These are phyloP conservation scores for Cyberlindnera petersonii DNA, from an alignment of 805 yeast species.

Conservation along the genomic window DNA sequence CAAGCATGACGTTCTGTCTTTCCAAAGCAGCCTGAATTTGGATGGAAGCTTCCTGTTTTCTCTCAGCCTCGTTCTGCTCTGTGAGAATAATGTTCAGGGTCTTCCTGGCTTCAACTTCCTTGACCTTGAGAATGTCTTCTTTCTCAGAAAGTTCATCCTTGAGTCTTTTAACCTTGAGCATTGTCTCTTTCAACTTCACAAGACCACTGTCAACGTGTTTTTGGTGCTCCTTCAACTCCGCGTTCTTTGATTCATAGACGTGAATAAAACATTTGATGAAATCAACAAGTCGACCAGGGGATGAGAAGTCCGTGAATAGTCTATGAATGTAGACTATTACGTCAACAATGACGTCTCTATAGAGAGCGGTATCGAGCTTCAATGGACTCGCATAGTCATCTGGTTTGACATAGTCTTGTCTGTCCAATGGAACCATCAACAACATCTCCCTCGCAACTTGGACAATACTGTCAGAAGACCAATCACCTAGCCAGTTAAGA, in stretches of 20 bases:
- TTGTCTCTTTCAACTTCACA: slow-evolving; percentile 72
- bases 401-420: slow-evolving; percentile 39
- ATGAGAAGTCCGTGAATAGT: slow-evolving; percentile 11
- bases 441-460: slow-evolving; percentile 47
- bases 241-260: slow-evolving; percentile 41
- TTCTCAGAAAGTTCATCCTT: slow-evolving; percentile 52
- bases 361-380: slow-evolving; percentile 19
- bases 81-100: slow-evolving; percentile 72
- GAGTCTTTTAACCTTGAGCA: slow-evolving; percentile 62
- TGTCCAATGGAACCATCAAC: slow-evolving; percentile 49
- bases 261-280: slow-evolving; percentile 43
- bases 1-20: slow-evolving; percentile 60
- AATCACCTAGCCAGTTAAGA: slow-evolving; percentile 82
- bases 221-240: slow-evolving; percentile 58
- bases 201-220: slow-evolving; percentile 71
- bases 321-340: slow-evolving; percentile 46
- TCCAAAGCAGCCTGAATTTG: slow-evolving; percentile 68
- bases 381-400: slow-evolving; percentile 10
- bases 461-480: slow-evolving; percentile 51
- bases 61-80: slow-evolving; percentile 89
- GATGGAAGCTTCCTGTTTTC: slow-evolving; percentile 80
- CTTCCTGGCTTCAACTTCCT: slow-evolving; percentile 63
- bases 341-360: slow-evolving; percentile 45
- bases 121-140: slow-evolving; percentile 43
- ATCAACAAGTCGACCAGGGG: slow-evolving; percentile 57